These are phyloP conservation scores for Rhododendron griersonianum DNA, from an alignment of 148 eudicot species.

Conservation along the genomic window DNA sequence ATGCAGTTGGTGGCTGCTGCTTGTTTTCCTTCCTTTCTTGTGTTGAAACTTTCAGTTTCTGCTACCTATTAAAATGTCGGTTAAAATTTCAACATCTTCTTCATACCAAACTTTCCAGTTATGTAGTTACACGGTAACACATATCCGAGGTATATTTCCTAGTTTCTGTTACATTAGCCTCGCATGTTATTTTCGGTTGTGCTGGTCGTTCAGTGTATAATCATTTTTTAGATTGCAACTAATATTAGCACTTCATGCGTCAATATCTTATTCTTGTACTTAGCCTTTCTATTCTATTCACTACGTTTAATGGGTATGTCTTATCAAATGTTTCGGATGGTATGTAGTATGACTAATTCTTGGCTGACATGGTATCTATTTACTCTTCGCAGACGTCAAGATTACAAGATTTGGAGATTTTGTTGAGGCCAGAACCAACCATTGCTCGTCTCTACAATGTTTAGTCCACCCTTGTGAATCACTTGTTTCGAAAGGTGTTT, in stretches of 20 bases:
- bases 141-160: not conserved
- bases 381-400: slow-evolving; percentile 46
- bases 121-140: not conserved
- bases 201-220: not conserved
- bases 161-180: not conserved
- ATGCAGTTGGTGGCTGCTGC: not conserved
- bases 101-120: not conserved
- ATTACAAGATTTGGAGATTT: slow-evolving; percentile 44
- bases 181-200: not conserved
- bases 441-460: slow-evolving; percentile 51
- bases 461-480: slow-evolving; percentile 44
- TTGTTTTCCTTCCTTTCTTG: not conserved
- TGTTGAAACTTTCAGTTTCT: not conserved
- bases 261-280: not conserved
- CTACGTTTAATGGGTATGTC: too few relatives aligned
- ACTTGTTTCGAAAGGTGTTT: slow-evolving; percentile 44
- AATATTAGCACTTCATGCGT: not conserved
- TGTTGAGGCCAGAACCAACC: slow-evolving; percentile 67
- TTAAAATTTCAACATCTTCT: not conserved
- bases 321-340: not conserved
- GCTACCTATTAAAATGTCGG: not conserved
- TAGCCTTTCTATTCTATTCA: not conserved
- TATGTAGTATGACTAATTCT: not conserved
- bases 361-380: not conserved
- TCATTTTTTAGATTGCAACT: not conserved